phyloP scores from a whole-genome alignment of 2,329 filamentous ascomycete species.

The Aspergillus jensenii region DNA sequence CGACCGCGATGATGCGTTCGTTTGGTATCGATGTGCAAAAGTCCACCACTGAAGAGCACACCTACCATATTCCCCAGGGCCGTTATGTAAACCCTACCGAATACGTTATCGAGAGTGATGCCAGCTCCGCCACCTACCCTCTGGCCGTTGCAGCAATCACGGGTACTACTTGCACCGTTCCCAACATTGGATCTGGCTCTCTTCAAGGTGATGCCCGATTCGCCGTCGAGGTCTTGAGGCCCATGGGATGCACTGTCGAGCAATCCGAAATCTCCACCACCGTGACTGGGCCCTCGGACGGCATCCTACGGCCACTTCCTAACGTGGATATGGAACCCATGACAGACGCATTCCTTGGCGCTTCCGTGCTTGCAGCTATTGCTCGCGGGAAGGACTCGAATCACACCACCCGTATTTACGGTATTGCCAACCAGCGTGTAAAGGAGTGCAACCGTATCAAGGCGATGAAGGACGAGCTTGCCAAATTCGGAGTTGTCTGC shows the following conservation, averaged over 20 bases:
- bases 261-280: conserved; percentile 86
- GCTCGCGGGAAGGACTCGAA: conserved; percentile 66
- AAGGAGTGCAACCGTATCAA: conserved; percentile 97
- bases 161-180: conserved; percentile 90
- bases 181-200: conserved; percentile 90
- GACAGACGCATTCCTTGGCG: conserved; percentile 97
- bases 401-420: conserved; percentile 76
- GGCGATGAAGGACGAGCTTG: conserved; percentile 92
- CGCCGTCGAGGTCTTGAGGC: conserved; percentile 80
- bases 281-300: conserved; percentile 79
- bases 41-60: conserved; percentile 77
- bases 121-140: conserved; percentile 95
- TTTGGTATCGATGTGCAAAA: conserved; percentile 82
- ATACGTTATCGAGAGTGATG: conserved; percentile 94
- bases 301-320: conserved; percentile 70
- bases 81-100: conserved; percentile 78
- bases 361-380: conserved; percentile 87
- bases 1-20: conserved; percentile 91
- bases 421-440: conserved; percentile 95
- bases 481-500: conserved; percentile 87
- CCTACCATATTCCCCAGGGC: conserved; percentile 88
- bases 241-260: conserved; percentile 90
- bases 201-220: conserved; percentile 95
- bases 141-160: conserved; percentile 92
- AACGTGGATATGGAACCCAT: conserved; percentile 98